Conservation (phyloP, 1,284 basidiomycete genomes). For the Taiwanofungus camphoratus region DNA sequence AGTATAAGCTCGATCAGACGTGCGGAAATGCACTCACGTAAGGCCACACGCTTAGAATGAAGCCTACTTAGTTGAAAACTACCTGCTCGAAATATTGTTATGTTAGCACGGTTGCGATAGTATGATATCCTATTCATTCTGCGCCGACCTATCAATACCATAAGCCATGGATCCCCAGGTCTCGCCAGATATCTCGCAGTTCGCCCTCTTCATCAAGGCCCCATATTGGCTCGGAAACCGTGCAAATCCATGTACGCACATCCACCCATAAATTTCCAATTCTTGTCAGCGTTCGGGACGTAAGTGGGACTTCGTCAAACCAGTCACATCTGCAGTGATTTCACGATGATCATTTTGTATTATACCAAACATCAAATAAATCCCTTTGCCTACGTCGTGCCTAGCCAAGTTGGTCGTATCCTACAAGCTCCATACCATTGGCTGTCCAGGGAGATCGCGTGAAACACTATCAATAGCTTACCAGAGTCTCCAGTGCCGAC, state of each 20-base stretch:
- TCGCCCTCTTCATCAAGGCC: constrained; percentile 26
- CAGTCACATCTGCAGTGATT: constrained; percentile 43
- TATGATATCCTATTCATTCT: neutral
- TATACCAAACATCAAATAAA: neutral
- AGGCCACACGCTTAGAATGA: constrained; percentile 34
- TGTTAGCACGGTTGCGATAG: constrained; percentile 13
- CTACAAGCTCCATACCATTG: neutral
- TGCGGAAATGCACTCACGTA: constrained; percentile 36
- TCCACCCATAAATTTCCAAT: constrained; percentile 24
- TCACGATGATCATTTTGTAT: neutral
- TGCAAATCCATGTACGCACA: constrained; percentile 19
- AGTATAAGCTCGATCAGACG: too few relatives aligned
- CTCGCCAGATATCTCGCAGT: constrained; percentile 22
- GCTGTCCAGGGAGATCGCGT: neutral
- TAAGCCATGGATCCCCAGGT: constrained; percentile 22
- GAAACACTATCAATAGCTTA: constrained; percentile 22
- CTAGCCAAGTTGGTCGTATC: neutral
- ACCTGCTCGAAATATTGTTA: constrained; percentile 24
- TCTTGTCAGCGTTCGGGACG: constrained; percentile 40
- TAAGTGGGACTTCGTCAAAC: constrained; percentile 60
- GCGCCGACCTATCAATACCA: constrained; percentile 25
- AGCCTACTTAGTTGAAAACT: constrained; percentile 24
- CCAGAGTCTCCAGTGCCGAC: constrained; percentile 36
- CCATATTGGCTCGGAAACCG: constrained; percentile 41
- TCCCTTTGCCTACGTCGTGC: neutral